Percentiles rank a stretch among this genome's conserved stretches.
phyloP scores from a whole-genome alignment of 2,329 filamentous ascomycete genomes.

The Cladophialophora carrionii region DNA sequence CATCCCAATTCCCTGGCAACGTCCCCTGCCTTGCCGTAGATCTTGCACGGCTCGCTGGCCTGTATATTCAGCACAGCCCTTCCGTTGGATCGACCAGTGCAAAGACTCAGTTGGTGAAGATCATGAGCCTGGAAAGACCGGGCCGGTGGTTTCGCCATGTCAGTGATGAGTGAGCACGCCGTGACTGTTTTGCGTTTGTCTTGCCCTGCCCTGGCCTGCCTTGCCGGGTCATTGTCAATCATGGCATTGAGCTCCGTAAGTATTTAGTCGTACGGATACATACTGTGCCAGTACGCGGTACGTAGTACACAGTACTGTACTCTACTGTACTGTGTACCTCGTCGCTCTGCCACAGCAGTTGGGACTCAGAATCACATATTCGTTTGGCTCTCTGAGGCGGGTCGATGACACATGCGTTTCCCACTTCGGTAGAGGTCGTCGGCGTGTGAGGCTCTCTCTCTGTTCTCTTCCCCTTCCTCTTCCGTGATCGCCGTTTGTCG shows the following conservation, averaged over 20 bases:
- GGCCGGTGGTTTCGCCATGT: not conserved
- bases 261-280: not conserved
- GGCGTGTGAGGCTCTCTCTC: too few relatives aligned
- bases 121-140: not conserved
- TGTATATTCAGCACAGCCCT: not conserved
- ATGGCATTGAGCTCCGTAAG: not conserved
- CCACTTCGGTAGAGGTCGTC: too few relatives aligned
- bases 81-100: not conserved
- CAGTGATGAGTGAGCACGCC: not conserved
- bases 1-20: too few relatives aligned
- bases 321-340: not conserved
- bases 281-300: not conserved
- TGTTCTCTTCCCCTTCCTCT: too few relatives aligned
- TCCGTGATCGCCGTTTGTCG: too few relatives aligned
- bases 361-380: not conserved
- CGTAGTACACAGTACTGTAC: too few relatives aligned
- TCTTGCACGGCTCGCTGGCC: not conserved
- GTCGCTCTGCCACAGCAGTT: not conserved
- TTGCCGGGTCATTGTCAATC: not conserved
- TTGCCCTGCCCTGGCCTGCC: not conserved
- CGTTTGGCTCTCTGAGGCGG: not conserved
- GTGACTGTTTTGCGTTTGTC: not conserved
- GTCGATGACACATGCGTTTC: too few relatives aligned
- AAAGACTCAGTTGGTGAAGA: not conserved
- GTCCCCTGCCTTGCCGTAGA: too few relatives aligned